phyloP scores from a whole-genome alignment of 2,329 filamentous ascomycete species.

The Fusarium incarnatum region DNA sequence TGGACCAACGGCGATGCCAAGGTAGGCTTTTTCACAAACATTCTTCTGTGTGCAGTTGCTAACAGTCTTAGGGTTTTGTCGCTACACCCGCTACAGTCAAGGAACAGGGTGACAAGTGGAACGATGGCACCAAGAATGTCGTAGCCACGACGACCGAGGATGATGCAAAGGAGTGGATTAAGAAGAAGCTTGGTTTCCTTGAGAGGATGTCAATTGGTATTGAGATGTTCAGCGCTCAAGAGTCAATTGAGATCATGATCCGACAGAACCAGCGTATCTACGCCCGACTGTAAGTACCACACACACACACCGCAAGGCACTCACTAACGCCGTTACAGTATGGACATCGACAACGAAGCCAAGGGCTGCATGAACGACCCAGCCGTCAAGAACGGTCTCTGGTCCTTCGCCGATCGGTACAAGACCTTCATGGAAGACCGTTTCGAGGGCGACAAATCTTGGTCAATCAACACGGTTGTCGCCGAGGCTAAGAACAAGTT shows the following conservation, averaged over 20 bases:
- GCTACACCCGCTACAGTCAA: background rate
- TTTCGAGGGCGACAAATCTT: background rate
- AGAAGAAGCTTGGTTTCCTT: background rate
- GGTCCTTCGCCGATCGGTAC: slow-evolving; percentile 27
- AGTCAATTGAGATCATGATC: background rate
- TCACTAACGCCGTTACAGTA: background rate
- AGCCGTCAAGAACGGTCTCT: background rate
- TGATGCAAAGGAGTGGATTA: background rate
- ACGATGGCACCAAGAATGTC: background rate
- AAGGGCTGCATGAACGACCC: slow-evolving; percentile 6
- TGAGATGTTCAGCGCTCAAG: slow-evolving; percentile 4
- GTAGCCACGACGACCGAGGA: background rate
- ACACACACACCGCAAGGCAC: too few species aligned
- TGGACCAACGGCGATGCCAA: slow-evolving; percentile 11
- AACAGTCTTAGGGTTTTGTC: background rate
- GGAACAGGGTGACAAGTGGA: background rate
- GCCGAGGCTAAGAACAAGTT: background rate
- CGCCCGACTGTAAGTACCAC: background rate
- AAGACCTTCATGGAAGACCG: slow-evolving; percentile 2
- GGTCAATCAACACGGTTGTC: slow-evolving; percentile 15
- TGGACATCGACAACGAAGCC: slow-evolving; percentile 6
- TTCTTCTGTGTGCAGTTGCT: background rate
- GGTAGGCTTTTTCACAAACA: background rate
- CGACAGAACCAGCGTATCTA: slow-evolving; percentile 20
- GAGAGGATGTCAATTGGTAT: slow-evolving; percentile 15